Percentiles rank a stretch among this genome's conserved stretches.
phyloP scores from a whole-genome alignment of 1,284 basidiomycete genomes.

The Sanghuangporus weigelae region DNA sequence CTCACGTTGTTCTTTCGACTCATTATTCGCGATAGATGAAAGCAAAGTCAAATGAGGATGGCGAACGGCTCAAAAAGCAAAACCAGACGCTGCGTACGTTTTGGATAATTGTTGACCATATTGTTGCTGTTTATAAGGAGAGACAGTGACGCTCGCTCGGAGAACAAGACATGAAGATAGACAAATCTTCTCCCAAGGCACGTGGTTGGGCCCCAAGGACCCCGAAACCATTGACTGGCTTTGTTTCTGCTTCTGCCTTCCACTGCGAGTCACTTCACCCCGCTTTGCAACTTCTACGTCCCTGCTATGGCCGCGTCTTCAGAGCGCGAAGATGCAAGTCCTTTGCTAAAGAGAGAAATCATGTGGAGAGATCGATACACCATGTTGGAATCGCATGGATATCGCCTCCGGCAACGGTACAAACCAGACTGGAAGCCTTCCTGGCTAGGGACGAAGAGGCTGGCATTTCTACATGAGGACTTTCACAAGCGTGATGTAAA shows the following conservation, averaged over 20 bases:
- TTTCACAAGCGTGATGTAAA: not conserved
- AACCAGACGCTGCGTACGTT: too few species aligned
- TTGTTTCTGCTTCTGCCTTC: not conserved
- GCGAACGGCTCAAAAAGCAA: too few species aligned
- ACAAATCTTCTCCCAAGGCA: not conserved
- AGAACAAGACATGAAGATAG: not conserved
- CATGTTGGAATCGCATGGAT: conserved; percentile 14
- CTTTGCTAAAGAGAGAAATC: not conserved
- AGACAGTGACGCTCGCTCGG: too few species aligned
- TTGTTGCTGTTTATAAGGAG: too few species aligned
- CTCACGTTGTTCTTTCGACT: too few species aligned
- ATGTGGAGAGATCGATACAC: conserved; percentile 8
- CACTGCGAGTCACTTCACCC: not conserved
- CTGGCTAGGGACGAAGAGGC: conserved; percentile 16
- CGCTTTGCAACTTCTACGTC: not conserved
- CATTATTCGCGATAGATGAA: too few species aligned
- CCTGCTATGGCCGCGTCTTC: not conserved
- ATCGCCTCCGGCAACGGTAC: conserved; percentile 22
- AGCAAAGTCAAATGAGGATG: too few species aligned
- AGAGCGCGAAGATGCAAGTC: not conserved
- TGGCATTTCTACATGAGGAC: conserved; percentile 19
- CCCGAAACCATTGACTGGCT: not conserved
- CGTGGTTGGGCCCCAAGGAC: not conserved
- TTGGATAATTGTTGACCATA: too few species aligned
- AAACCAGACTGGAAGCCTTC: conserved; percentile 22